Percentiles rank a stretch among this genome's conserved stretches.
phyloP scores from a whole-genome alignment of 306 rosid species.

The Fagus sylvatica region DNA sequence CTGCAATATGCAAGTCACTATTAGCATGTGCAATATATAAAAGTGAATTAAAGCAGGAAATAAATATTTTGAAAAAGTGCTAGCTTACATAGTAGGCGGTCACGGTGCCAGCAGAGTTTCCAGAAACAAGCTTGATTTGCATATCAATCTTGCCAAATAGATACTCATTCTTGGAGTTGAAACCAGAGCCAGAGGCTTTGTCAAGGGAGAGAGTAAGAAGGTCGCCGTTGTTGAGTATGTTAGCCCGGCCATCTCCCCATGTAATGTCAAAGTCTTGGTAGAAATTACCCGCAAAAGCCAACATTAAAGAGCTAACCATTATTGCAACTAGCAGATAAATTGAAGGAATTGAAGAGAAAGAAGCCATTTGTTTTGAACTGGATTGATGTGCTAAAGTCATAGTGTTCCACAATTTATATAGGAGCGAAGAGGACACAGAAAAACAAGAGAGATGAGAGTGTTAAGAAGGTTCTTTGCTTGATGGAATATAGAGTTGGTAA shows the following conservation, averaged over 20 bases:
- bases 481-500: not conserved
- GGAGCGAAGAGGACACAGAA: not conserved
- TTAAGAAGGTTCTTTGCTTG: not conserved
- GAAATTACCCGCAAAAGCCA: constrained; percentile 42
- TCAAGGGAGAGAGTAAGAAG: constrained; percentile 66
- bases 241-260: constrained; percentile 70
- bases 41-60: not conserved
- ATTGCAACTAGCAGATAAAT: not conserved
- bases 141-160: constrained; percentile 60
- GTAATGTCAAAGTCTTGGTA: constrained; percentile 54
- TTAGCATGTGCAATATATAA: not conserved
- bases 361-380: constrained; percentile 8
- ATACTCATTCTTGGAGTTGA: constrained; percentile 52
- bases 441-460: not conserved
- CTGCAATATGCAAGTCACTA: constrained; percentile 18
- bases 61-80: not conserved
- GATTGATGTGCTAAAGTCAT: not conserved
- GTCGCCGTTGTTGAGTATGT: constrained; percentile 36
- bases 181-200: constrained; percentile 76
- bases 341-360: not conserved
- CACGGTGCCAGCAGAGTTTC: constrained; percentile 78
- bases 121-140: constrained; percentile 64
- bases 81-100: constrained; percentile 66
- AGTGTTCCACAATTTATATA: not conserved
- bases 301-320: constrained; percentile 1